Conservation (phyloP, 192 early-diverging fungal genomes). For the Dissophora globulifera region DNA sequence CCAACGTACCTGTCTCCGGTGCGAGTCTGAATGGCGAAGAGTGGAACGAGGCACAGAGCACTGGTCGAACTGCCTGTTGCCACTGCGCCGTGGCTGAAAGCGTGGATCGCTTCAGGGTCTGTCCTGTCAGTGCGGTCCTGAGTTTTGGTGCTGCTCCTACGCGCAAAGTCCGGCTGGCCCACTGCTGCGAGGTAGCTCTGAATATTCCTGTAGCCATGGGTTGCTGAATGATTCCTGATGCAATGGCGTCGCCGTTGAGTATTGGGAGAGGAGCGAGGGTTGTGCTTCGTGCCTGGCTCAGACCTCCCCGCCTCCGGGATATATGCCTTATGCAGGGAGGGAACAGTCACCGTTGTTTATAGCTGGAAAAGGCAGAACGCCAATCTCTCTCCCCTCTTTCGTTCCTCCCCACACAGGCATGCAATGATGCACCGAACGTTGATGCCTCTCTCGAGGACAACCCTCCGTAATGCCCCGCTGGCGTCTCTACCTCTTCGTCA, state of each 20-base stretch:
- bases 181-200: conserved; percentile 29
- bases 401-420: neutral
- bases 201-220: conserved; percentile 37
- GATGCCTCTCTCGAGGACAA: conserved; percentile 18
- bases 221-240: neutral
- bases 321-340: too few species aligned
- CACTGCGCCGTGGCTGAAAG: neutral
- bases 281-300: neutral
- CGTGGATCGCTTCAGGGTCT: neutral
- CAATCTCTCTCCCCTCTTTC: neutral
- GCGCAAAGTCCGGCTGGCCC: conserved; percentile 5
- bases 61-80: conserved; percentile 20
- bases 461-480: conserved; percentile 1
- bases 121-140: neutral
- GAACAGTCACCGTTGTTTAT: too few species aligned
- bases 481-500: conserved; percentile 4
- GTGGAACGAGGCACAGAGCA: conserved; percentile 34
- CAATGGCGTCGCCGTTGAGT: neutral
- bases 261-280: neutral
- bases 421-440: conserved; percentile 14
- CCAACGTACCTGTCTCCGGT: conserved; percentile 35
- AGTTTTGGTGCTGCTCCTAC: neutral
- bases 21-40: conserved; percentile 13
- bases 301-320: too few species aligned
- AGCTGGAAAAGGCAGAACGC: too few species aligned